Evolutionary conservation across 148 eudicot genomes (phyloP).

Genomic region (Heliosperma pusillum): DNA sequence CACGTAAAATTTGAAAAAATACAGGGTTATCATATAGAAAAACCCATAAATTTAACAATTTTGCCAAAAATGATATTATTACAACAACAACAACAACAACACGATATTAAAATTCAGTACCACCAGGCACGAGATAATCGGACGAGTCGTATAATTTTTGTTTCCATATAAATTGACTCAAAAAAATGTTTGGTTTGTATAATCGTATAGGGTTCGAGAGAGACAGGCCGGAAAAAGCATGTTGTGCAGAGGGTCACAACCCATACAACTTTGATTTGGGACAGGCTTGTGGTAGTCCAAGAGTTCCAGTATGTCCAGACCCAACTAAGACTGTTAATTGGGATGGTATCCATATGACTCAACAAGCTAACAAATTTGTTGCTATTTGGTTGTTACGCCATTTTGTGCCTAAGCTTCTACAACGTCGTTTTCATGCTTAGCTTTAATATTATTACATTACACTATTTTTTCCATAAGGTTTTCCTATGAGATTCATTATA

Average conservation of each 20-base stretch:
- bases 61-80: too few relatives aligned
- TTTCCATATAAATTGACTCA: neutral
- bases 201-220: constrained; percentile 25
- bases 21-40: too few relatives aligned
- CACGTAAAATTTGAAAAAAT: too few relatives aligned
- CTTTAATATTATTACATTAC: neutral
- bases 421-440: neutral
- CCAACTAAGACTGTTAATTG: constrained; percentile 30
- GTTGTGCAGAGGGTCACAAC: constrained; percentile 31
- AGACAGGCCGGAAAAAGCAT: constrained; percentile 26
- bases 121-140: too few relatives aligned
- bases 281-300: constrained; percentile 24
- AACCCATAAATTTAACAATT: too few relatives aligned
- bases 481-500: neutral
- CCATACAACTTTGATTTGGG: constrained; percentile 23
- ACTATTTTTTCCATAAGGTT: neutral
- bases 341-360: constrained; percentile 48
- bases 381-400: constrained; percentile 23
- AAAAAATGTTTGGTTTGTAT: neutral
- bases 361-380: constrained; percentile 25
- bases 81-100: too few relatives aligned
- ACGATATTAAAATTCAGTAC: too few relatives aligned
- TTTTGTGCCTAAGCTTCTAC: constrained; percentile 15
- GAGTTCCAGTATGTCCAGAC: constrained; percentile 27
- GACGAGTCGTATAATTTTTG: too few relatives aligned